Evolutionary conservation across 495 filamentous ascomycete species (phyloP).

Genomic region (Penicillium taxi): DNA sequence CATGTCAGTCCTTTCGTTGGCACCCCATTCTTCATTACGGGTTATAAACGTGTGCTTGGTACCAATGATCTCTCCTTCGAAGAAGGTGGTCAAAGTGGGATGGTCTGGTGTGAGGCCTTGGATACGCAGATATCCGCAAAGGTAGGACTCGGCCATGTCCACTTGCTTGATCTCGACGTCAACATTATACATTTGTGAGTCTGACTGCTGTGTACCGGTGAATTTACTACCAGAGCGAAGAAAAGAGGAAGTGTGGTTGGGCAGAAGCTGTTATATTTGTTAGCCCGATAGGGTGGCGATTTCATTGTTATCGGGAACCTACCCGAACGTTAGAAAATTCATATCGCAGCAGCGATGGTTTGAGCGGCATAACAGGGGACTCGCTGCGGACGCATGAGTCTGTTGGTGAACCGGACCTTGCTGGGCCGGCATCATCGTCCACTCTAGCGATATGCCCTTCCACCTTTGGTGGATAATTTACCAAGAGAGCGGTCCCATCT

Average conservation of each 20-base stretch:
- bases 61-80: constrained; percentile 97
- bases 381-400: constrained; percentile 22
- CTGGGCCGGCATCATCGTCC: constrained; percentile 30
- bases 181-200: constrained; percentile 85
- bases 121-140: constrained; percentile 93
- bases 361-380: constrained; percentile 25
- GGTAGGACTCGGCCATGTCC: constrained; percentile 86
- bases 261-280: constrained; percentile 28
- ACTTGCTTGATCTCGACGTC: constrained; percentile 97
- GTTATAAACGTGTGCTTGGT: constrained; percentile 90
- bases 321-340: constrained; percentile 62
- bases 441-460: constrained; percentile 23
- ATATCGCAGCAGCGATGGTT: constrained; percentile 47
- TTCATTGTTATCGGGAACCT: constrained; percentile 21
- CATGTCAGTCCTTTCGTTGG: constrained; percentile 83
- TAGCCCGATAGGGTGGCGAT: too few relatives aligned
- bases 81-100: constrained; percentile 93
- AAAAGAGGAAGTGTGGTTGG: constrained; percentile 65
- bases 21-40: constrained; percentile 83
- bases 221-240: constrained; percentile 85
- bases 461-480: constrained; percentile 23
- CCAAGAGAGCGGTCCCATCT: constrained; percentile 24
- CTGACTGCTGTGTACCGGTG: constrained; percentile 82
- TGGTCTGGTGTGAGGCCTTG: constrained; percentile 97
- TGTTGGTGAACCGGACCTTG: constrained; percentile 29